Evolutionary conservation across 1,284 basidiomycete species (phyloP), one percentile per base, ranked within the genome.

Genomic region (Ceratobasidium sp.): DNA sequence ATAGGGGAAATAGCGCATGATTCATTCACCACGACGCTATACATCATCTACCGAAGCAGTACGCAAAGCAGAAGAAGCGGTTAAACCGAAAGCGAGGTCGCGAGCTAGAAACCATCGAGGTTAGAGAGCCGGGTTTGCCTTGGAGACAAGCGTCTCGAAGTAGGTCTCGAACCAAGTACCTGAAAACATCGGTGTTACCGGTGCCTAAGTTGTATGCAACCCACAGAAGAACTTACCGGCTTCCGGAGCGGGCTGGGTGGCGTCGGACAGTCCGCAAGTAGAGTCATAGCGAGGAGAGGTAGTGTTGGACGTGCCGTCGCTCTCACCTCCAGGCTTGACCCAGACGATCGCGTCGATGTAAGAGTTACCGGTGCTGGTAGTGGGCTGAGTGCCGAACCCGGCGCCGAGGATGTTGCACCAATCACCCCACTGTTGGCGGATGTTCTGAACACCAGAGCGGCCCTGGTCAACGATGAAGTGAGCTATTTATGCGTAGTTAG

Each of bases 321-420:
- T 89, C 83, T 91, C 90, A 79, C 90, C 90, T 86, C 89, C 89
- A 74, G 90, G 89, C 85, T 91, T 91, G 79, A 90, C 87, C 90
- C 89, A 91, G 78, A 90, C 89, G 81, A 91, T 51, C 61, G 89
- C 83, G 80, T 91, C 90, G 79, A 91, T 89, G 81, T 87, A 83
- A 65, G 84, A 82, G 69, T 85, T 87, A 53, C 88, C 88, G 39
- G 89, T 90, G 47, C 20, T 17, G 73, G 84, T 85, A 26, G 90
- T 90, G 39, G 89, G 90, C 77, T 85, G 89, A 51, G 83, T 87
- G 78, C 90, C 90, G 82, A 90, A 90, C 74, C 90, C 90, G 75
- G 89, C 88, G 79, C 86, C 86, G 80, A 87, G 86, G 81, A 91
- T 87, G 82, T 90, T 91, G 86, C 89, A 90, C 86, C 86, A 86